Evolutionary conservation across 2,329 filamentous ascomycete species (phyloP).

Genomic region (Furcasterigmium furcatum): DNA sequence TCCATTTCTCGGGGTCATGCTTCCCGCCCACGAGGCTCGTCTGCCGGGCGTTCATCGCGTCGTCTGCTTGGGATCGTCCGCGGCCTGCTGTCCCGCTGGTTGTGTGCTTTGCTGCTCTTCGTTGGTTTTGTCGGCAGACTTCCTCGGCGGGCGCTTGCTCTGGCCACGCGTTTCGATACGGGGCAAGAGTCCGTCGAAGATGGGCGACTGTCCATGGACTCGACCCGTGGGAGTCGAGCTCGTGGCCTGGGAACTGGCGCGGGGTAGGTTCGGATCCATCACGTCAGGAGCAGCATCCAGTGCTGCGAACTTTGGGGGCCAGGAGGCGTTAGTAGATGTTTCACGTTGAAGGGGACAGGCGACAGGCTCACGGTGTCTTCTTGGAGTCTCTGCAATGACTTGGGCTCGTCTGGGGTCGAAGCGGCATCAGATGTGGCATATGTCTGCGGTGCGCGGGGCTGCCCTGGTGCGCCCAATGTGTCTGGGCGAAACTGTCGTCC

Average conservation of each 20-base stretch:
- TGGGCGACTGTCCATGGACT: slow-evolving; percentile 4
- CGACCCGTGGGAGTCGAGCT: slow-evolving; percentile 10
- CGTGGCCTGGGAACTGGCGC: slow-evolving; percentile 12
- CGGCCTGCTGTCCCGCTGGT: no score
- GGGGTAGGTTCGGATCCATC: slow-evolving; percentile 7
- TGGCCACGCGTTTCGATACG: slow-evolving; percentile 19
- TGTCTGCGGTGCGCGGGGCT: not conserved
- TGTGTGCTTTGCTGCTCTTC: not conserved
- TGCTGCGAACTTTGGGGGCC: slow-evolving; percentile 3
- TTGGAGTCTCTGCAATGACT: slow-evolving; percentile 5
- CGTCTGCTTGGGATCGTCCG: no score
- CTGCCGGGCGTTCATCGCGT: no score
- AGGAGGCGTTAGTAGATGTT: not conserved
- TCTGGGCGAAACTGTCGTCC: not conserved
- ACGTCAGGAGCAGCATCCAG: slow-evolving; percentile 4
- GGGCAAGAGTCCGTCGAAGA: slow-evolving; percentile 17
- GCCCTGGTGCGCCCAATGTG: not conserved
- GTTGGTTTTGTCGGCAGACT: slow-evolving; percentile 9
- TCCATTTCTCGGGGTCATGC: no score
- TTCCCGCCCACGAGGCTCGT: no score
- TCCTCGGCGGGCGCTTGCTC: slow-evolving; percentile 11
- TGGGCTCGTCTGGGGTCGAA: not conserved
- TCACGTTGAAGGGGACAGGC: not conserved
- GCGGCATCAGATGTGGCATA: not conserved
- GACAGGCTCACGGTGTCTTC: slow-evolving; percentile 5